Evolutionary conservation across 768 basidiomycete genomes (phyloP), one percentile per base, ranked within the genome.

Genomic region (Pholiota microspora): DNA sequence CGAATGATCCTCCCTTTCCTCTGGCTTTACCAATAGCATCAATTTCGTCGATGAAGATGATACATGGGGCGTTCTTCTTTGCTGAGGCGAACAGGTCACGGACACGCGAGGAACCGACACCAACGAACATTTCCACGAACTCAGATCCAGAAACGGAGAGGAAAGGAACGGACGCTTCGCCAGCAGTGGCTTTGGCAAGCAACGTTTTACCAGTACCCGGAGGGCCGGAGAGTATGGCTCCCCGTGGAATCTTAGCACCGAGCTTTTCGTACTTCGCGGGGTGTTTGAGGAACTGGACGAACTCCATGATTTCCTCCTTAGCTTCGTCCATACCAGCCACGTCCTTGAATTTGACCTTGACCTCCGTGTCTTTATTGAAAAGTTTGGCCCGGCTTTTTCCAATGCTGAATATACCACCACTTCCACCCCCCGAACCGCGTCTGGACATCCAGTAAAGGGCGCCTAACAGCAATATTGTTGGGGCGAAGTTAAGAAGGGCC

Each of bases 321-420:
- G 95, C 97, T 73, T 99, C 97, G 73, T 99, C 97, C 96, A 98
- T 98, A 32, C 97, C 97, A 12, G 97, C 97, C 15, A 99, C 93
- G 67, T 99, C 94, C 73, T 86, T 86, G 77, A 99, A 99, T 69
- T 90, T 90, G 64, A 89, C 85, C 68, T 85, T 89, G 67, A 98
- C 88, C 49, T 95, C 91, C 29, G 90, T 94, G 62, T 99, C 96
- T 75, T 96, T 90, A 77, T 98, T 98, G 75, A 98, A 98, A 67
- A 97, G 75, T 72, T 86, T 92, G 12, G 97, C 97, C 56, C 80
- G 84, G 65, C 92, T 94, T 77, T 98, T 98, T 51, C 96, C 97
- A 34, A 99, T 95, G 67, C 82, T 94, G 75, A 99, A 98, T 46
- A 98, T 95, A 34, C 96, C 94, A 23, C 94, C 92, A 2, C 86